A percentile compares a stretch with the other conserved stretches of the same genome.
Evolutionary conservation across 805 yeast species (phyloP).

Genomic region (Cephaloascus albidus): DNA sequence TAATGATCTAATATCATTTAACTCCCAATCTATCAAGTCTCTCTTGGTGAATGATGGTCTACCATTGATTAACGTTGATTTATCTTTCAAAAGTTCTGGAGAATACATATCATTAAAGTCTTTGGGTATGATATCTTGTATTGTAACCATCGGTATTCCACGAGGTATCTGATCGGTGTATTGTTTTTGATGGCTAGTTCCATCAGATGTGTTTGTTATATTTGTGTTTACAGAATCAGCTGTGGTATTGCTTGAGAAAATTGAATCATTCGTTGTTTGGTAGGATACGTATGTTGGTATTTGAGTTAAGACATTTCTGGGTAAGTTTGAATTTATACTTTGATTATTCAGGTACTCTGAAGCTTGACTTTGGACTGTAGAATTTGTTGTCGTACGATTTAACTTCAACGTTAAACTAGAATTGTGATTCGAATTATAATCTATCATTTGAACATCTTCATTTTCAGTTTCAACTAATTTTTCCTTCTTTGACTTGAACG

Average conservation of each 20-base stretch:
- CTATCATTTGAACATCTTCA: too few species aligned
- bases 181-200: too few species aligned
- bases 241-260: not conserved
- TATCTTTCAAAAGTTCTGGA: slow-evolving; percentile 39
- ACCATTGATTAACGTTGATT: slow-evolving; percentile 35
- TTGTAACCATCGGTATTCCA: not conserved
- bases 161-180: not conserved
- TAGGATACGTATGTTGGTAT: too few species aligned
- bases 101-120: slow-evolving; percentile 45
- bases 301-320: too few species aligned
- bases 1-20: slow-evolving; percentile 60
- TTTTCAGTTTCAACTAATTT: too few species aligned
- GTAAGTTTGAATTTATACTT: not conserved
- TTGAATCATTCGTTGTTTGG: not conserved
- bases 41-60: slow-evolving; percentile 57
- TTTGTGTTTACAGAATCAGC: not conserved
- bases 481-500: not conserved
- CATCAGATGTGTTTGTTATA: not conserved
- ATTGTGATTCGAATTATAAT: too few species aligned
- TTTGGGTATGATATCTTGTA: not conserved
- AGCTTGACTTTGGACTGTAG: not conserved
- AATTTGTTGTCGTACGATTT: not conserved
- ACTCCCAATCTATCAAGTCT: slow-evolving; percentile 58
- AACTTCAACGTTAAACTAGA: not conserved
- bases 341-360: not conserved